phyloP scores from a whole-genome alignment of 1,284 basidiomycete genomes.

The Sphaerobolus stellatus region DNA sequence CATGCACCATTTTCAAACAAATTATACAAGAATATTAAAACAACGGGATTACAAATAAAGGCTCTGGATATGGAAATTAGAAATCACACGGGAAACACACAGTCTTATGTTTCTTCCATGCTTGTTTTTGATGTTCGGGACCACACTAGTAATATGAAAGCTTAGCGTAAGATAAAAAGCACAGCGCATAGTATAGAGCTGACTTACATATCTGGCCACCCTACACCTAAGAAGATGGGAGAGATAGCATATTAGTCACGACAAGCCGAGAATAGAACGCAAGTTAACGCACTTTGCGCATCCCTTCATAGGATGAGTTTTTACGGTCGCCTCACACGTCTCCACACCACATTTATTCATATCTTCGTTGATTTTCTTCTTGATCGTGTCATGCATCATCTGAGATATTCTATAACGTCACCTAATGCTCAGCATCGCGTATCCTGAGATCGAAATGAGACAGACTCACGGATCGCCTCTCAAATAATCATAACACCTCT shows the following conservation, averaged over 20 bases:
- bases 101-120: constrained; percentile 37
- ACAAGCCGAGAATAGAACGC: background rate
- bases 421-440: background rate
- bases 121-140: constrained; percentile 34
- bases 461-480: constrained; percentile 27
- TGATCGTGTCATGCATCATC: constrained; percentile 28
- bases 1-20: too few relatives aligned
- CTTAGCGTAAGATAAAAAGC: background rate
- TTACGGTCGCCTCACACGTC: constrained; percentile 23
- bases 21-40: too few relatives aligned
- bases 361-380: constrained; percentile 25
- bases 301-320: constrained; percentile 30
- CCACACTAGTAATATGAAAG: constrained; percentile 33
- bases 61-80: too few relatives aligned
- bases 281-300: constrained; percentile 32
- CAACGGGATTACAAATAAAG: too few relatives aligned
- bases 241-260: background rate
- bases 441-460: background rate
- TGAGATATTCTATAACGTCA: constrained; percentile 27
- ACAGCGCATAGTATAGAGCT: constrained; percentile 2
- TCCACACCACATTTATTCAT: constrained; percentile 32
- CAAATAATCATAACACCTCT: constrained; percentile 35
- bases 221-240: constrained; percentile 35
- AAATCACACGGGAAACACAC: too few relatives aligned
- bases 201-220: constrained; percentile 38